These are phyloP conservation scores for Tetracladium setigerum DNA, from an alignment of 495 filamentous ascomycete species.

Conservation along the genomic window DNA sequence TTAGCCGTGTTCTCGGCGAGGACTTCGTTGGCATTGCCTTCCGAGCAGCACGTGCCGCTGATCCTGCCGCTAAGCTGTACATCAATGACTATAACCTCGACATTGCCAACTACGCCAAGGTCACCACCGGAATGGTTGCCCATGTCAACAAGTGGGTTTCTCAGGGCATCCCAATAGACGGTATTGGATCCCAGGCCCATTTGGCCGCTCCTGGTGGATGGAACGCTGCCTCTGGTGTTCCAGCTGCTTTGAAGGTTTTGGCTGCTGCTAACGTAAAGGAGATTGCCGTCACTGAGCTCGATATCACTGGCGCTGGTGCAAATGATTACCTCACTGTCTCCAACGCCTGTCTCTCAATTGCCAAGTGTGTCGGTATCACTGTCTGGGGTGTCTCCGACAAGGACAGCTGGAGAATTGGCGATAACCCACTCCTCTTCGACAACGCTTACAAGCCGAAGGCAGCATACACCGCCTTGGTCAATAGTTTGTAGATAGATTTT, in stretches of 20 bases:
- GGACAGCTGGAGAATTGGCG: constrained; percentile 57
- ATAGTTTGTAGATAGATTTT: constrained; percentile 25
- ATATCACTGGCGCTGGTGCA: constrained; percentile 49
- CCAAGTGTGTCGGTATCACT: constrained; percentile 66
- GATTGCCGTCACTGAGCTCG: constrained; percentile 55
- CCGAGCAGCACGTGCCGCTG: constrained; percentile 36
- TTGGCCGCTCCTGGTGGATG: constrained; percentile 31
- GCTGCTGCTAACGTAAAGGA: constrained; percentile 43
- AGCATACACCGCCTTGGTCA: constrained; percentile 54
- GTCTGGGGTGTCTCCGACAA: constrained; percentile 68
- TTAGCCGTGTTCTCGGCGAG: constrained; percentile 51
- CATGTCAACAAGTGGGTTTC: constrained; percentile 44
- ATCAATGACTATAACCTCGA: constrained; percentile 66
- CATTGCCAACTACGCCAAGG: constrained; percentile 29
- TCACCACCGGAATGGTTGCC: constrained; percentile 33
- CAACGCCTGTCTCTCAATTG: constrained; percentile 54
- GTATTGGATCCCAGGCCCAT: constrained; percentile 57
- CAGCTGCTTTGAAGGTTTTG: constrained; percentile 47
- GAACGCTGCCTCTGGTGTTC: constrained; percentile 25
- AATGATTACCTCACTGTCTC: constrained; percentile 55
- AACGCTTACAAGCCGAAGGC: constrained; percentile 53
- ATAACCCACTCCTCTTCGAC: constrained; percentile 59
- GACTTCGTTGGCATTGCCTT: constrained; percentile 51
- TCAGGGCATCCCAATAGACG: constrained; percentile 49
- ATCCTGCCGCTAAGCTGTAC: constrained; percentile 53